These are phyloP conservation scores for Bombardia bombarda DNA, from an alignment of 495 filamentous ascomycete species.

Conservation along the genomic window DNA sequence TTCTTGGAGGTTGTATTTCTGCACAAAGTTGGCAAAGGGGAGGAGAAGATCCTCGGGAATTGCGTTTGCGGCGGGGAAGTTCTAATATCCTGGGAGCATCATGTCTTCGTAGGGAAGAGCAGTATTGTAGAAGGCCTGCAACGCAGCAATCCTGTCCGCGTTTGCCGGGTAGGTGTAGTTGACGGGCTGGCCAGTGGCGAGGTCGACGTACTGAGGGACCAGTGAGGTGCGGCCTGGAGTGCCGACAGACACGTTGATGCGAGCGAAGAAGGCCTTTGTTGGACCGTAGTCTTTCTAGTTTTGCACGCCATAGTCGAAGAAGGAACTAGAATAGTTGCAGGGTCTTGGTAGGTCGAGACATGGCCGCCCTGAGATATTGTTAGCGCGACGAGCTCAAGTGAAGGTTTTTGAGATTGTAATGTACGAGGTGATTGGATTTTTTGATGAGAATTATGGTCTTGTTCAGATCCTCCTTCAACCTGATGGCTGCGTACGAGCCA, in stretches of 20 bases:
- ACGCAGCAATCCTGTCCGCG: conserved; percentile 20
- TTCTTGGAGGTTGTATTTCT: conserved; percentile 30
- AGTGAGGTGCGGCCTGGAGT: conserved; percentile 9
- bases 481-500: conserved; percentile 40
- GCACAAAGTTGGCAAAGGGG: conserved; percentile 38
- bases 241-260: conserved; percentile 26
- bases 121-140: conserved; percentile 28
- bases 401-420: conserved; percentile 9
- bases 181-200: conserved; percentile 25
- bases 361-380: conserved; percentile 30
- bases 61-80: conserved; percentile 27
- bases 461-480: conserved; percentile 33
- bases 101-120: conserved; percentile 28
- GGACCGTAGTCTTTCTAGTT: conserved; percentile 19
- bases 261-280: conserved; percentile 22
- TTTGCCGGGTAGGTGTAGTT: conserved; percentile 10
- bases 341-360: conserved; percentile 34
- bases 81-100: conserved; percentile 31
- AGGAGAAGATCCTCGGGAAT: conserved; percentile 41
- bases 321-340: conserved; percentile 19
- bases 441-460: conserved; percentile 37
- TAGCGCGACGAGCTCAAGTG: background rate
- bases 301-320: conserved; percentile 37
- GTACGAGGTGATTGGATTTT: conserved; percentile 28
- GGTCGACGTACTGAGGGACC: conserved; percentile 31